Conservation (phyloP, 495 filamentous ascomycete species). For the Aspergillus saccharolyticus region DNA sequence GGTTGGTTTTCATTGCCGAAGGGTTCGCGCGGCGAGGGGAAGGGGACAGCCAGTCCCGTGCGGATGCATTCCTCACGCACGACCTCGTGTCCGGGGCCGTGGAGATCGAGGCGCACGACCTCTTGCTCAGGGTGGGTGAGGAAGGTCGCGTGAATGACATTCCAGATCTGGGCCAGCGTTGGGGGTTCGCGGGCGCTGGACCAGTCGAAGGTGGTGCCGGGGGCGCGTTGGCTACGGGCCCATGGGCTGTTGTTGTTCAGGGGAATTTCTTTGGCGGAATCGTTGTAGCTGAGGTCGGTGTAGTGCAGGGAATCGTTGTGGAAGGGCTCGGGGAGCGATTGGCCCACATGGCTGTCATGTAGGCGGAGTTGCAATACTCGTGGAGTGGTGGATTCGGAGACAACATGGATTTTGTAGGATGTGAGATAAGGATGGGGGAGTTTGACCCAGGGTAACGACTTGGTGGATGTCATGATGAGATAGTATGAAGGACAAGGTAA, state of each 20-base stretch:
- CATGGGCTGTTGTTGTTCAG: slow-evolving; percentile 42
- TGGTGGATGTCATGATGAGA: neutral
- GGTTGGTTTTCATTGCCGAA: slow-evolving; percentile 20
- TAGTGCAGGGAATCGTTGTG: slow-evolving; percentile 31
- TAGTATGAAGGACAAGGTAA: neutral
- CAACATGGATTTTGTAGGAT: slow-evolving; percentile 30
- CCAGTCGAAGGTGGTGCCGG: slow-evolving; percentile 38
- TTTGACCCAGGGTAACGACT: slow-evolving; percentile 18
- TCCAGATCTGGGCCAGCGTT: slow-evolving; percentile 57
- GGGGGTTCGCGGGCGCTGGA: slow-evolving; percentile 28
- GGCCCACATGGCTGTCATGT: slow-evolving; percentile 22
- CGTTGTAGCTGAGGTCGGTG: slow-evolving; percentile 23
- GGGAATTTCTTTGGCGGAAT: slow-evolving; percentile 22
- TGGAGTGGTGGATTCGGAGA: slow-evolving; percentile 19
- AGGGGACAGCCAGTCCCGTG: slow-evolving; percentile 47
- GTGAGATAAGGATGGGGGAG: slow-evolving; percentile 24
- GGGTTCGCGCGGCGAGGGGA: slow-evolving; percentile 33
- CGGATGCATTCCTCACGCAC: slow-evolving; percentile 47
- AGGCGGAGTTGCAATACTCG: slow-evolving; percentile 23
- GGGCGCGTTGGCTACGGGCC: slow-evolving; percentile 39
- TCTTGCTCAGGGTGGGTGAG: slow-evolving; percentile 50
- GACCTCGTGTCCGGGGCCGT: slow-evolving; percentile 32
- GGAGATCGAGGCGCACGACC: slow-evolving; percentile 46
- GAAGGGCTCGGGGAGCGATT: slow-evolving; percentile 25
- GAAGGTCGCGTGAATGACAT: slow-evolving; percentile 55